Evolutionary conservation across 352 stramenopile genomes (phyloP).

Genomic region (Globisporangium mamillatum): DNA sequence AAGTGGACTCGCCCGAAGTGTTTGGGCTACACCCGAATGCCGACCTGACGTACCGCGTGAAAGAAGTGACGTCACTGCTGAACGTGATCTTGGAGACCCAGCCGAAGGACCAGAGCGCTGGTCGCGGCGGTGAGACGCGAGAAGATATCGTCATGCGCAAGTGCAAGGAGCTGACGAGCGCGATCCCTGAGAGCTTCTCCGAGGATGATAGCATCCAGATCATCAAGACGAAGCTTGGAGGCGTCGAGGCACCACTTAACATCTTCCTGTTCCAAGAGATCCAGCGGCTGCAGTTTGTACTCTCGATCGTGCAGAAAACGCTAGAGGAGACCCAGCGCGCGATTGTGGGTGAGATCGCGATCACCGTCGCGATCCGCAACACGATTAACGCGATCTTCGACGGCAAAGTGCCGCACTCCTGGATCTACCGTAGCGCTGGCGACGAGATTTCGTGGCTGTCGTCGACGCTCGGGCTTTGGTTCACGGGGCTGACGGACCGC

Average conservation of each 20-base stretch:
- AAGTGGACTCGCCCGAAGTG: conserved; percentile 75
- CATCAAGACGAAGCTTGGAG: conserved; percentile 53
- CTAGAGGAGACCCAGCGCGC: conserved; percentile 54
- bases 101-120: conserved; percentile 42
- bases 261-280: conserved; percentile 77
- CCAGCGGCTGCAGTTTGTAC: conserved; percentile 56
- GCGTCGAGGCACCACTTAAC: conserved; percentile 71
- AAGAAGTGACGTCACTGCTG: conserved; percentile 62
- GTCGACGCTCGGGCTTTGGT: conserved; percentile 63
- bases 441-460: conserved; percentile 78
- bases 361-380: conserved; percentile 45
- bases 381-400: conserved; percentile 74
- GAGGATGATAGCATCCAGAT: conserved; percentile 41
- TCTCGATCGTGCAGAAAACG: conserved; percentile 48
- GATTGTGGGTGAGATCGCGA: conserved; percentile 57
- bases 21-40: conserved; percentile 82
- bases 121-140: conserved; percentile 35
- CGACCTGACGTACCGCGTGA: conserved; percentile 76
- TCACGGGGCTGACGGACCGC: conserved; percentile 59
- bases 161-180: conserved; percentile 45
- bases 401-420: conserved; percentile 56
- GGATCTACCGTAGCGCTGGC: conserved; percentile 37
- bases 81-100: conserved; percentile 68
- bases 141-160: conserved; percentile 68
- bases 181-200: conserved; percentile 46